Conservation (phyloP, 2,329 filamentous ascomycete species). For the Cytospora chrysosperma region DNA sequence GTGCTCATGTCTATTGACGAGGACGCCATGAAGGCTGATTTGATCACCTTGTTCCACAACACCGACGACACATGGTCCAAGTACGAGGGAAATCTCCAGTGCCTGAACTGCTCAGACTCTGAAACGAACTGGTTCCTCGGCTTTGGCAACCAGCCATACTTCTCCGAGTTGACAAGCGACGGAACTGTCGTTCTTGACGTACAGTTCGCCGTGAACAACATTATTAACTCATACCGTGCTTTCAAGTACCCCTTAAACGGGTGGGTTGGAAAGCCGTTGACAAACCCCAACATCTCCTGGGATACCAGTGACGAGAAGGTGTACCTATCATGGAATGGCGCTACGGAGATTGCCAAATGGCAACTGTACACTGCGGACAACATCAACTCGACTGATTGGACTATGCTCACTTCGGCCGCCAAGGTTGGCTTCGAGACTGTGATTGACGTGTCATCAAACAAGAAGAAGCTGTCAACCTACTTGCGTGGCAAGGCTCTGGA, state of each 20-base stretch:
- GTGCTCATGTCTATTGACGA: constrained; percentile 6
- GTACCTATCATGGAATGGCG: constrained; percentile 7
- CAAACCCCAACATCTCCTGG: constrained; percentile 1
- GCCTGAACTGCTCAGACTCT: too few species aligned
- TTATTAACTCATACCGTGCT: not conserved
- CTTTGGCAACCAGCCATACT: constrained; percentile 10
- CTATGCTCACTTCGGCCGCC: not conserved
- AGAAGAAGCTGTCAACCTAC: not conserved
- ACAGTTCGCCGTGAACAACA: constrained; percentile 1
- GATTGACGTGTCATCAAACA: constrained; percentile 18
- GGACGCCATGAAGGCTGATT: not conserved
- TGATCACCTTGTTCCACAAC: not conserved
- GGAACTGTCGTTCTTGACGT: not conserved
- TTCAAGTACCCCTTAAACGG: not conserved
- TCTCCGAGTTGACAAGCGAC: constrained; percentile 2
- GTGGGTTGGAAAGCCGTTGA: constrained; percentile 2
- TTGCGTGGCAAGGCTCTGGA: too few species aligned
- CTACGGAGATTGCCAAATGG: constrained; percentile 1
- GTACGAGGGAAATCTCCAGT: not conserved
- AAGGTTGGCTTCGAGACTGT: constrained; percentile 17
- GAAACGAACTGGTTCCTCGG: constrained; percentile 1
- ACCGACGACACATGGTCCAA: not conserved
- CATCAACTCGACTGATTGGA: not conserved
- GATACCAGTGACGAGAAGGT: not conserved
- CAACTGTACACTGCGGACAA: not conserved